Evolutionary conservation across 805 yeast species (phyloP), one percentile per base, ranked within the genome.

Genomic region (Candida maesae): DNA sequence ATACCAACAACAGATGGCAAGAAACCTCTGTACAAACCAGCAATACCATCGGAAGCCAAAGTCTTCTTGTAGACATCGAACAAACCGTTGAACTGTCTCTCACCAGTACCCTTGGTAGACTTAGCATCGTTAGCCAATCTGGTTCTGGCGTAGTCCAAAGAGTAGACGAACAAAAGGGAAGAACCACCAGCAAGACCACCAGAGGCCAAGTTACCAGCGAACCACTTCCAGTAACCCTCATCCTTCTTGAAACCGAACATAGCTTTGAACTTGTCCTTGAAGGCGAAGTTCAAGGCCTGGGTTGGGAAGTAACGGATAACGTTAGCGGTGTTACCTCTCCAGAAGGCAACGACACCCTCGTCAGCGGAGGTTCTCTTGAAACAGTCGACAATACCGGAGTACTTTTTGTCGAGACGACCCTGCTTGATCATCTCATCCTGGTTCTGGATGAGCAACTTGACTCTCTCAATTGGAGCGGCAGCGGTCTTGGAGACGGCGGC

Each of bases 321-420:
- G 75, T 89, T 89, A 64, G 97, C 97, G 56, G 96, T 90, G 90
- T 89, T 89, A 81, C 97, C 97, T 84, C 96, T 84, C 97, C 97
- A 89, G 91, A 89, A 88, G 52, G 97, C 74, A 56, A 73, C 77
- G 52, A 85, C 64, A 81, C 97, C 97, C 78, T 89, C 97, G 59
- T 84, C 87, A 59, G 85, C 84, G 55, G 90, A 84, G 59, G 97
- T 90, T 80, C 96, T 85, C 64, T 67, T 79, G 95, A 90, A 89
- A 77, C 96, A 87, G 66, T 89, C 97, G 51, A 60, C 73, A 55
- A 89, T 90, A 85, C 97, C 97, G 56, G 73, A 79, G 82, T 90
- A 89, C 68, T 76, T 81, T 63, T 67, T 77, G 58, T 87, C 76
- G 64, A 89, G 78, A 78, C 96, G 88, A 67, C 97, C 96, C 76